A percentile compares a stretch with the other conserved stretches of the same genome.
phyloP scores from a whole-genome alignment of 768 basidiomycete genomes.

The Lyophyllum decastes region DNA sequence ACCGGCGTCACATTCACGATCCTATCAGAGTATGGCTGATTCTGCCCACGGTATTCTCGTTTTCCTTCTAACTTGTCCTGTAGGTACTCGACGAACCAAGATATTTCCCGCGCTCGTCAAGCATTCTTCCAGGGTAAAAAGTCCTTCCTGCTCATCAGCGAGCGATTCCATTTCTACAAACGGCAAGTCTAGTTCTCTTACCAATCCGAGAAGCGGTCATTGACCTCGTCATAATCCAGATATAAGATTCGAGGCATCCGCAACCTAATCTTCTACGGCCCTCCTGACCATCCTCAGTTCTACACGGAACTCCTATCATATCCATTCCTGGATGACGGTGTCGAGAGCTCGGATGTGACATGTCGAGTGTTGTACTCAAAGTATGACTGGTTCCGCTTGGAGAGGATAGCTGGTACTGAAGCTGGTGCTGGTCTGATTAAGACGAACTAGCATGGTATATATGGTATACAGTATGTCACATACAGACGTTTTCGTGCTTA shows the following conservation, averaged over 20 bases:
- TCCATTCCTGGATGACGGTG: slow-evolving; percentile 87
- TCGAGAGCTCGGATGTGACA: slow-evolving; percentile 86
- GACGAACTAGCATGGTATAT: slow-evolving; percentile 11
- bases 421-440: slow-evolving; percentile 44
- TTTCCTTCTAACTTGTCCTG: not conserved
- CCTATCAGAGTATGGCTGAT: slow-evolving; percentile 82
- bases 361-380: slow-evolving; percentile 81
- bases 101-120: slow-evolving; percentile 91
- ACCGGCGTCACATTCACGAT: slow-evolving; percentile 73
- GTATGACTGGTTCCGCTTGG: slow-evolving; percentile 87
- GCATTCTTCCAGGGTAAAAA: slow-evolving; percentile 89
- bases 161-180: slow-evolving; percentile 98
- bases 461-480: no score
- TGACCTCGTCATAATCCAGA: slow-evolving; percentile 35
- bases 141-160: slow-evolving; percentile 86
- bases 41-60: not conserved
- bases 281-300: slow-evolving; percentile 89
- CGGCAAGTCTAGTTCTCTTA: slow-evolving; percentile 43
- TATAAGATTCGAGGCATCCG: slow-evolving; percentile 93
- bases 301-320: slow-evolving; percentile 88
- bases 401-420: slow-evolving; percentile 75
- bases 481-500: no score
- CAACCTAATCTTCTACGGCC: slow-evolving; percentile 91
- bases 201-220: not conserved
- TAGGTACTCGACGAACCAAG: slow-evolving; percentile 91